A percentile compares a stretch with the other conserved stretches of the same genome.
Evolutionary conservation across 176 grass and related monocot species (phyloP).

Genomic region (Ampelocalamus luodianensis): DNA sequence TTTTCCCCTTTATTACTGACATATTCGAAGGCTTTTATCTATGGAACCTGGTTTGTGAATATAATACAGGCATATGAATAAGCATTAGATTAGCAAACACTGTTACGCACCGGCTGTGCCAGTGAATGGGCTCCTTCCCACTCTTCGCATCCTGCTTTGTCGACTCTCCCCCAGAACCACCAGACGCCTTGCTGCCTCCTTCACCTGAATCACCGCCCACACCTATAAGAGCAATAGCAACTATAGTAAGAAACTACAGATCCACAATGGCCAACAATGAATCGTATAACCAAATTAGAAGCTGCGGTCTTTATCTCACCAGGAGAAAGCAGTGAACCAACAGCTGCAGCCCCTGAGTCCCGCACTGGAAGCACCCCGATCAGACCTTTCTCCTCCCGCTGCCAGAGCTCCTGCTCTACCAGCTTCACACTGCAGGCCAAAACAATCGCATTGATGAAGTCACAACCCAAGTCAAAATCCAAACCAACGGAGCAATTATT

Average conservation of each 20-base stretch:
- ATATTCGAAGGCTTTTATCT: constrained; percentile 29
- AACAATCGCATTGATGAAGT: constrained; percentile 10
- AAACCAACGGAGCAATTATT: background rate
- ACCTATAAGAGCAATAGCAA: constrained; percentile 40
- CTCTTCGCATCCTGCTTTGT: constrained; percentile 84
- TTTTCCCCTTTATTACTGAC: background rate
- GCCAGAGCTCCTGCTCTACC: constrained; percentile 98
- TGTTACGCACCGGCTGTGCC: constrained; percentile 78
- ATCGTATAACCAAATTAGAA: constrained; percentile 7
- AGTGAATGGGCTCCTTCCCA: constrained; percentile 83
- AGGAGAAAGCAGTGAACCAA: constrained; percentile 79
- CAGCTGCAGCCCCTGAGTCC: constrained; percentile 65
- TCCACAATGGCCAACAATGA: background rate
- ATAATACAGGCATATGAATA: constrained; percentile 4
- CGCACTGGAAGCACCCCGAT: constrained; percentile 94
- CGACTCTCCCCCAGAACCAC: constrained; percentile 57
- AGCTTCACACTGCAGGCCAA: constrained; percentile 78
- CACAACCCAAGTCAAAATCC: constrained; percentile 24
- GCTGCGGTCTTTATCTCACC: constrained; percentile 53
- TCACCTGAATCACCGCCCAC: constrained; percentile 66
- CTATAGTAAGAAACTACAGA: constrained; percentile 19
- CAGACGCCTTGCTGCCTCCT: constrained; percentile 49
- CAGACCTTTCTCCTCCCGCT: constrained; percentile 91
- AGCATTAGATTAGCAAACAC: constrained; percentile 3
- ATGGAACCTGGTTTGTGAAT: background rate